Evolutionary conservation across 1,284 basidiomycete species (phyloP), one percentile per base, ranked within the genome.

Genomic region (Tilletia walkeri): DNA sequence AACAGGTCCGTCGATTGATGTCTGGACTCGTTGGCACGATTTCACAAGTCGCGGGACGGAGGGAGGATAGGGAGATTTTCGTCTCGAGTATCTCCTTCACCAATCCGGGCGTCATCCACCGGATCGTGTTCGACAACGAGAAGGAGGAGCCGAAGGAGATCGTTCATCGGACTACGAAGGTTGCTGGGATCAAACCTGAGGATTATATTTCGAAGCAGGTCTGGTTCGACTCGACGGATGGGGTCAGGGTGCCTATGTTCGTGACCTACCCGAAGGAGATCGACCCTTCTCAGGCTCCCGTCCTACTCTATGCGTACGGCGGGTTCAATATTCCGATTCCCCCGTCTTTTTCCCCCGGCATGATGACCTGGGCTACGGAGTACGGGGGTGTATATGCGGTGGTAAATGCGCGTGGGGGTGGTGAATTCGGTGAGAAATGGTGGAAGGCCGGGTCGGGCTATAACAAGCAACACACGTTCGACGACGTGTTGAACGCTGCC

Each of bases 211-310:
- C 89, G 38, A 87, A 88, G 75, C 92, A 94, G 84, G 88, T 89
- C 69, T 77, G 80, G 45, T 77, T 81, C 72, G 69, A 82, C 86
- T 90, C 89, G 84, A 91, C 91, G 82, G 93, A 94, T 78, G 91
- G 92, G 0, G 93, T 92, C 2, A 88, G 87, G 66, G 86, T 94
- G 45, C 92, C 92, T 2, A 93, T 94, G 91, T 94, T 93, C 80
- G 87, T 94, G 70, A 91, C 93, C 39, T 87, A 89, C 66, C 90
- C 90, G 79, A 91, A 91, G 81, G 87, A 86, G 30, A 20, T 85
- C 87, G 75, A 86, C 88, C 90, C 94, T 76, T 92, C 92, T 9
- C 90, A 89, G 0, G 91, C 91, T 0, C 89, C 92, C 4, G 90
- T 88, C 0, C 86, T 93, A 36, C 90, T 93, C 79, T 94, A 93